Base-by-base conservation (phyloP, 768 basidiomycete genomes). In the Xerocomellus chrysenteron region DNA sequence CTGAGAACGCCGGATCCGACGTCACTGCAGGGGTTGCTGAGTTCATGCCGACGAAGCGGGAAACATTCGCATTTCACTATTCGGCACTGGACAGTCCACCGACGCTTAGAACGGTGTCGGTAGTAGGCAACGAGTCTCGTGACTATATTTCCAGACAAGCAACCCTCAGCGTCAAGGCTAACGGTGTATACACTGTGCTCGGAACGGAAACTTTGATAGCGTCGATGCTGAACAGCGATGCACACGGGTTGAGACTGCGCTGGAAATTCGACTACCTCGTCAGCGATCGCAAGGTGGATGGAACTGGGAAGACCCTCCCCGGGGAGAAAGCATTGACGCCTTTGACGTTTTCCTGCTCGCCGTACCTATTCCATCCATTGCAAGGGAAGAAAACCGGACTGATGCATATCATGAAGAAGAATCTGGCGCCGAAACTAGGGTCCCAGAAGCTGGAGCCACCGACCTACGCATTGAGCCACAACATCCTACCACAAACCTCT, bases 231-330 rank as follows among this genome's bases (percentile, higher is more conserved):
- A 64, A 65, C 39, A 39, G 56, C 36, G 64, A 69, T 30, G 50
- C 45, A 9, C 57, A 47, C 8, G 69, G 59, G 10, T 37, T 68
- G 21, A 82, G 79, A 54, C 72, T 90, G 17, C 73, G 74, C 24
- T 94, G 92, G 93, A 82, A 82, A 54, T 87, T 94, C 59, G 87
- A 90, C 53, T 94, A 94, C 67, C 65, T 85, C 33, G 87, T 94
- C 11, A 81, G 82, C 40, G 84, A 90, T 59, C 77, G 83, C 33
- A 71, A 75, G 51, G 71, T 73, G 24, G 77, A 81, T 24, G 68
- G 68, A 8, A 74, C 77, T 5, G 81, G 82, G 24, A 78, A 75
- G 55, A 64, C 74, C 17, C 65, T 72, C n/a, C 74, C 79, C 7
- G 88, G 87, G 16, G 92, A 93, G 72, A 90, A 87, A 74, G 77